These are phyloP conservation scores for Ocimum tenuiflorum DNA, from an alignment of 257 asterid genomes.

Conservation along the genomic window DNA sequence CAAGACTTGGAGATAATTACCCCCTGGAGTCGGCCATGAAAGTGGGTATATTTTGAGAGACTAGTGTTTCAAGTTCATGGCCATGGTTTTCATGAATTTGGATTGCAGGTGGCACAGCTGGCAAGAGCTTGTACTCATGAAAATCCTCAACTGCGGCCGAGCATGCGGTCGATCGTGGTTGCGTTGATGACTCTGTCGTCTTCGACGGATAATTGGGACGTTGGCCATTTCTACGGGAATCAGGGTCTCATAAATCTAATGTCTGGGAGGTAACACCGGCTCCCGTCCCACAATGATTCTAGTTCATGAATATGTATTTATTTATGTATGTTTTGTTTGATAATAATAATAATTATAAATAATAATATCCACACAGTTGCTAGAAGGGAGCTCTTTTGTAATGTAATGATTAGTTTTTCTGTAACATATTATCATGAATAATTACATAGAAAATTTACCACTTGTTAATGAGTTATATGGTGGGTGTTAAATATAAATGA, in stretches of 20 bases:
- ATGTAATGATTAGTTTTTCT: background rate
- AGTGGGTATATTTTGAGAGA: constrained; percentile 26
- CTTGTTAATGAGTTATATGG: too few species aligned
- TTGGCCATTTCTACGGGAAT: constrained; percentile 67
- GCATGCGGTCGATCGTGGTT: constrained; percentile 84
- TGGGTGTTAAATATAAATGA: too few species aligned
- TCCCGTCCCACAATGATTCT: too few species aligned
- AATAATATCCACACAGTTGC: too few species aligned
- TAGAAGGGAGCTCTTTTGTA: background rate
- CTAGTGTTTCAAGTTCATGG: too few species aligned
- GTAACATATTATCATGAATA: too few species aligned
- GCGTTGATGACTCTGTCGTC: constrained; percentile 88
- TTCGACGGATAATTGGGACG: constrained; percentile 84
- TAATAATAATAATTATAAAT: background rate
- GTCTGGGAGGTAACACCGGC: constrained; percentile 77
- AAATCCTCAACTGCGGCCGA: constrained; percentile 75
- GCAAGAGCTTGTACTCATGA: constrained; percentile 88
- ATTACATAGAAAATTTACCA: too few species aligned
- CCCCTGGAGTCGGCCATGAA: constrained; percentile 64
- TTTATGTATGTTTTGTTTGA: background rate
- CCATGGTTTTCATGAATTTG: background rate
- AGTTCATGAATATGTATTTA: background rate
- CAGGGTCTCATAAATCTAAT: constrained; percentile 57
- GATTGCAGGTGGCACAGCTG: constrained; percentile 61
- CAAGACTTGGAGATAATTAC: constrained; percentile 66